Evolutionary conservation across 371 early-diverging fungal genomes (phyloP).

Genomic region (Entomophthora muscae): DNA sequence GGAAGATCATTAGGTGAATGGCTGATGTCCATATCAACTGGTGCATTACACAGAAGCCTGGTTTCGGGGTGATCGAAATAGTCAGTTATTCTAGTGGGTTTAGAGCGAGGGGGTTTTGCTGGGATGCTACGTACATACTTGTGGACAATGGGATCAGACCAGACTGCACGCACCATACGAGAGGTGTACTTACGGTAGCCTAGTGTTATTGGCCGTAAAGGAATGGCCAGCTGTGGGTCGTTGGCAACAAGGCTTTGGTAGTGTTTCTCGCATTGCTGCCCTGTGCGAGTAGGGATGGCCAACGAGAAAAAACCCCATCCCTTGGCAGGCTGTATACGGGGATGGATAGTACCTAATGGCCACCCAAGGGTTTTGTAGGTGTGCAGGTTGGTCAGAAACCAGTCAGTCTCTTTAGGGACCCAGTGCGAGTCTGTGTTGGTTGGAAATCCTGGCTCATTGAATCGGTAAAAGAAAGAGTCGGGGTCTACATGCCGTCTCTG

Average conservation of each 20-base stretch:
- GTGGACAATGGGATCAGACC: background rate
- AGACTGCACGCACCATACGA: background rate
- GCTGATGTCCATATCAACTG: no score
- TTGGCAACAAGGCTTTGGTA: background rate
- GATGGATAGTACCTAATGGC: background rate
- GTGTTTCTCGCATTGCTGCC: background rate
- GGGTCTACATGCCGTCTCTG: background rate
- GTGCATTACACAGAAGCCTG: no score
- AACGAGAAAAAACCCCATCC: conserved; percentile 1
- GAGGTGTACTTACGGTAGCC: background rate
- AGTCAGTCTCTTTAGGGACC: background rate
- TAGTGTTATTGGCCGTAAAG: background rate
- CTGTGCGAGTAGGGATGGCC: background rate
- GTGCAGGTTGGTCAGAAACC: background rate
- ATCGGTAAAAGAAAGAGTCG: background rate
- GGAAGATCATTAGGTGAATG: no score
- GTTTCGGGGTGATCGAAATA: no score
- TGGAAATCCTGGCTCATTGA: background rate
- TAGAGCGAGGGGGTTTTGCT: background rate
- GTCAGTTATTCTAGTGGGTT: no score
- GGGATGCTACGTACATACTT: background rate
- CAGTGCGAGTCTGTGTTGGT: background rate
- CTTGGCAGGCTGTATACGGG: background rate
- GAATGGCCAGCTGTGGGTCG: background rate
- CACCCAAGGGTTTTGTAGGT: background rate